Evolutionary conservation across 2,329 filamentous ascomycete genomes (phyloP).

Genomic region (Fusarium camptoceras): DNA sequence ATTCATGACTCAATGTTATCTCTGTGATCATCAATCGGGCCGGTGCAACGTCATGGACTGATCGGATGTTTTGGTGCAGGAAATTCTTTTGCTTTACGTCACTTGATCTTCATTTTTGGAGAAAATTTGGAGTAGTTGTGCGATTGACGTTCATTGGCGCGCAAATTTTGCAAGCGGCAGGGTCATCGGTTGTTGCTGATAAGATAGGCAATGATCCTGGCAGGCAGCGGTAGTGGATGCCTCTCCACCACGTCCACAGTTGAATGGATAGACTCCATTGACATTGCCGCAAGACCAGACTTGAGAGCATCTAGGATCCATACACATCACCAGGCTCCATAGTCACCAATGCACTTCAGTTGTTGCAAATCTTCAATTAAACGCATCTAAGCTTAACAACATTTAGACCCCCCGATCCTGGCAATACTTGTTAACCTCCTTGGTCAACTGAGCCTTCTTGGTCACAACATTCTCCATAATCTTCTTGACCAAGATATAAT

Average conservation of each 20-base stretch:
- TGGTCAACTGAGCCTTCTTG: constrained; percentile 74
- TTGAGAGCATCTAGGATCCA: neutral
- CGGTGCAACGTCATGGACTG: neutral
- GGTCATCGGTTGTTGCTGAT: constrained; percentile 6
- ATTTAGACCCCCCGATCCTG: constrained; percentile 64
- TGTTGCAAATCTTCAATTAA: neutral
- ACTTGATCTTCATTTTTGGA: constrained; percentile 1
- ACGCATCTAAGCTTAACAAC: neutral
- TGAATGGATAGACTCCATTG: neutral
- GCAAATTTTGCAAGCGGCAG: neutral
- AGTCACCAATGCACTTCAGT: neutral
- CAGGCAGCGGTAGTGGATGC: neutral
- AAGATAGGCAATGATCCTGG: constrained; percentile 8
- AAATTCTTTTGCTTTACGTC: constrained; percentile 8
- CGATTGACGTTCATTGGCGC: constrained; percentile 10
- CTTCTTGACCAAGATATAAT: constrained; percentile 44
- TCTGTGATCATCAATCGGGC: neutral
- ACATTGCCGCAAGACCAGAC: neutral
- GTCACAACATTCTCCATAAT: constrained; percentile 75
- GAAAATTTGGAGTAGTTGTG: constrained; percentile 1
- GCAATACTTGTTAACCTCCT: constrained; percentile 82
- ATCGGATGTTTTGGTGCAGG: neutral
- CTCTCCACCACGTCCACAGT: too few species aligned
- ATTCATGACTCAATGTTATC: constrained; percentile 13
- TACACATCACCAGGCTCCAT: neutral